These are phyloP conservation scores for Brettanomyces nanus DNA, from an alignment of 805 yeast species.

Conservation along the genomic window DNA sequence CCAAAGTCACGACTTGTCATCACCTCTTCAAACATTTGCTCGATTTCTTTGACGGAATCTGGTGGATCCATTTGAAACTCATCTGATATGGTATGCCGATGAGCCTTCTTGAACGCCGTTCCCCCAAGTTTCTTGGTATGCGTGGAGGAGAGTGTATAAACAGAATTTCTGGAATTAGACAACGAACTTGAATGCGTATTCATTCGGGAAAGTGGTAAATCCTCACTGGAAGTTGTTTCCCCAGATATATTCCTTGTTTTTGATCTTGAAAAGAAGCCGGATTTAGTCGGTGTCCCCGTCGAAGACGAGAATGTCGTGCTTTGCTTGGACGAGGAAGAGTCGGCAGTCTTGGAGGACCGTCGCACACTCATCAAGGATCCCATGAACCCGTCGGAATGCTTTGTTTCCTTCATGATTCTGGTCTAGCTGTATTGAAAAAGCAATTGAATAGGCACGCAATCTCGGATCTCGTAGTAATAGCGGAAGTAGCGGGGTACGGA, in stretches of 20 bases:
- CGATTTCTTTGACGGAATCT: constrained; percentile 53
- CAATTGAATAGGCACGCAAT: too few relatives aligned
- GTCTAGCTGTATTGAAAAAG: too few relatives aligned
- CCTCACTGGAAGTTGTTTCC: constrained; percentile 5
- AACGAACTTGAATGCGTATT: constrained; percentile 17
- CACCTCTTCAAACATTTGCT: constrained; percentile 65
- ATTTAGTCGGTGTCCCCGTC: constrained; percentile 17
- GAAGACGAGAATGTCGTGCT: background rate
- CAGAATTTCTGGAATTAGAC: constrained; percentile 11
- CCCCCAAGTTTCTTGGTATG: constrained; percentile 23
- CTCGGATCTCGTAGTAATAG: too few relatives aligned
- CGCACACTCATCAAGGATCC: constrained; percentile 6
- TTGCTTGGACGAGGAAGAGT: background rate
- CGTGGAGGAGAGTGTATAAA: constrained; percentile 21
- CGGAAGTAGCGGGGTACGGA: too few relatives aligned
- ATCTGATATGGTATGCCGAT: constrained; percentile 29
- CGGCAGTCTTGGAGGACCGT: constrained; percentile 3
- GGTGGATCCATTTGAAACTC: constrained; percentile 59
- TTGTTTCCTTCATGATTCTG: too few relatives aligned
- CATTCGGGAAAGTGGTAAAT: constrained; percentile 21
- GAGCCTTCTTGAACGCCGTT: constrained; percentile 21
- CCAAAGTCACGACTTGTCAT: constrained; percentile 79
- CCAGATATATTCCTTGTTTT: background rate
- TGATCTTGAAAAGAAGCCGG: constrained; percentile 10
- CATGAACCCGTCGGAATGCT: constrained; percentile 3